Evolutionary conservation across 1,284 basidiomycete genomes (phyloP).

Genomic region (Fomitiporia mediterranea): DNA sequence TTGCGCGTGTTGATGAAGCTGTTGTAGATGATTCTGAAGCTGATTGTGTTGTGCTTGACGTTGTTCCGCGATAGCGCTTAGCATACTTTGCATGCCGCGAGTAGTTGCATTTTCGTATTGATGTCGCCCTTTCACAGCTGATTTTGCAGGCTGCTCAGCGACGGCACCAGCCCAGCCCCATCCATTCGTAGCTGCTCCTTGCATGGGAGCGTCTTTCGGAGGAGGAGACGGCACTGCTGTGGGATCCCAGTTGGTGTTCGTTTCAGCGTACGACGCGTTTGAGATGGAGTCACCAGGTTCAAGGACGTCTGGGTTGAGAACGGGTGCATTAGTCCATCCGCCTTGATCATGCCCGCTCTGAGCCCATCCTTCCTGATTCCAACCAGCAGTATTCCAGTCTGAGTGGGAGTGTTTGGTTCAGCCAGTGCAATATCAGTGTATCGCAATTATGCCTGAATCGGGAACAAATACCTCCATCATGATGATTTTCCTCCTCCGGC

Average conservation of each 20-base stretch:
- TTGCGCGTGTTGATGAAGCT: neutral
- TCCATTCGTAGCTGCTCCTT: neutral
- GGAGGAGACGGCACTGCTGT: neutral
- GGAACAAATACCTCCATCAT: neutral
- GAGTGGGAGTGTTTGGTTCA: neutral
- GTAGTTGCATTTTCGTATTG: neutral
- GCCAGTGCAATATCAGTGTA: neutral
- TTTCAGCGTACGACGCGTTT: neutral
- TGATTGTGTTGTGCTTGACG: constrained; percentile 7
- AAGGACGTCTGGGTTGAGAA: neutral
- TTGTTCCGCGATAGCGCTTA: constrained; percentile 7
- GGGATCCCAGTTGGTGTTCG: neutral
- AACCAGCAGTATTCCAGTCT: neutral
- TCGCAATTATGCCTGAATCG: neutral
- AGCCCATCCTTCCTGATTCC: constrained; percentile 1
- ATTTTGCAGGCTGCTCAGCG: neutral
- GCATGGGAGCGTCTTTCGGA: neutral
- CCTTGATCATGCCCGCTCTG: neutral
- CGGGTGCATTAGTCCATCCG: neutral
- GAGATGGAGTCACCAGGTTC: constrained; percentile 10
- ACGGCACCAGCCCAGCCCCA: neutral
- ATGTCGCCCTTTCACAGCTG: neutral
- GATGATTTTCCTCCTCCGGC: neutral
- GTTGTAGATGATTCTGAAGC: neutral
- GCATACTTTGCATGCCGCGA: constrained; percentile 8